These are phyloP conservation scores for Claviceps pusilla DNA, from an alignment of 2,329 filamentous ascomycete species.

Conservation along the genomic window DNA sequence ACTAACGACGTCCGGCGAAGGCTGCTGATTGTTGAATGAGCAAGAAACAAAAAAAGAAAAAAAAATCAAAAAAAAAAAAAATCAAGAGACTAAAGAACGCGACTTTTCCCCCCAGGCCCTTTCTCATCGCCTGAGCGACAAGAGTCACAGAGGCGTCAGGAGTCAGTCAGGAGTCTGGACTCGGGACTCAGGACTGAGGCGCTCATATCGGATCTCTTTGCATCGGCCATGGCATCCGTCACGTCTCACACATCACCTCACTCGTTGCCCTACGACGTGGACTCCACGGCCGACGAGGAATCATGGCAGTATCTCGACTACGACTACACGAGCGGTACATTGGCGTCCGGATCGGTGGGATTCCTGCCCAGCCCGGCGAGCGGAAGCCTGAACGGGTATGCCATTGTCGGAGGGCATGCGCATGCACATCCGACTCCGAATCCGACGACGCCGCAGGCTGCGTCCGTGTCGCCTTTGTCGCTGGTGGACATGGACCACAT, in stretches of 20 bases:
- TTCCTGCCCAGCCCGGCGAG: constrained; percentile 36
- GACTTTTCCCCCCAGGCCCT: too few relatives aligned
- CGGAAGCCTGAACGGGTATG: constrained; percentile 36
- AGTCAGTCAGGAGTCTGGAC: too few relatives aligned
- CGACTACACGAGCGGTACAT: constrained; percentile 14
- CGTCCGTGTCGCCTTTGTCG: constrained; percentile 26
- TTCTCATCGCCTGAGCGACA: too few relatives aligned
- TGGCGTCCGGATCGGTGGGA: constrained; percentile 24
- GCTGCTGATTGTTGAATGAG: too few relatives aligned
- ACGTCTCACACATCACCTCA: constrained; percentile 25
- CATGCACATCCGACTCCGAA: background rate
- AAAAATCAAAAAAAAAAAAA: background rate
- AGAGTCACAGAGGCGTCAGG: too few relatives aligned
- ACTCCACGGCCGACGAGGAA: constrained; percentile 26
- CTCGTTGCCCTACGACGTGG: constrained; percentile 24
- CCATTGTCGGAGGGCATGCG: constrained; percentile 23
- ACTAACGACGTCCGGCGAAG: background rate
- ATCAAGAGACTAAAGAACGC: too few relatives aligned
- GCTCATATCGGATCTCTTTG: background rate
- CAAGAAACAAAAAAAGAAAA: background rate
- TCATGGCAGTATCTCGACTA: constrained; percentile 30
- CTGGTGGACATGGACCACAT: constrained; percentile 18
- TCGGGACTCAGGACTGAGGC: too few relatives aligned
- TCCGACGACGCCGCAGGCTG: constrained; percentile 14
- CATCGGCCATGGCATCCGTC: constrained; percentile 21